These are phyloP conservation scores for Phytophthora colocasiae DNA, from an alignment of 352 stramenopile genomes.

Conservation along the genomic window DNA sequence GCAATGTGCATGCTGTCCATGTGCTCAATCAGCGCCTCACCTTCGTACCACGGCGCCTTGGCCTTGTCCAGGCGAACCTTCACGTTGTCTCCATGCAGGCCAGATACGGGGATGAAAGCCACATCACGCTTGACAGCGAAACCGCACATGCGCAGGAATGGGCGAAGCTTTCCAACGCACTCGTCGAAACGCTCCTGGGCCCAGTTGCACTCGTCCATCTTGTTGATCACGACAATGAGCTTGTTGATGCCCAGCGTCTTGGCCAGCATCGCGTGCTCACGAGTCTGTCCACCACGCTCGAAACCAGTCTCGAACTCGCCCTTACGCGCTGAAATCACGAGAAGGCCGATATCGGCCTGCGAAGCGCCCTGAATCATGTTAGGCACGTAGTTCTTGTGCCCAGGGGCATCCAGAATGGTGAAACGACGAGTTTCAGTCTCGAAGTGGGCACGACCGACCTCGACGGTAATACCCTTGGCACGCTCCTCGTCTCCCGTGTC, in stretches of 20 bases:
- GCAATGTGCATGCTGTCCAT: slow-evolving; percentile 94
- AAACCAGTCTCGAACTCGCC: slow-evolving; percentile 99
- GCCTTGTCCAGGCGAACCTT: slow-evolving; percentile 87
- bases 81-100: slow-evolving; percentile 96
- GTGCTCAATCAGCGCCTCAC: slow-evolving; percentile 93
- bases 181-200: slow-evolving; percentile 90
- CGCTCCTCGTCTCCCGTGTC: slow-evolving; percentile 99
- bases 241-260: slow-evolving; percentile 99
- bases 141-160: slow-evolving; percentile 94
- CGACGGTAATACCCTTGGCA: slow-evolving; percentile 92
- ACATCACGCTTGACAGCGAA: slow-evolving; percentile 99
- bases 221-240: slow-evolving; percentile 99
- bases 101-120: slow-evolving; percentile 98
- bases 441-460: slow-evolving; percentile 96
- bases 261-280: slow-evolving; percentile 98
- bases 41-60: slow-evolving; percentile 94
- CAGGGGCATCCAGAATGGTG: slow-evolving; percentile 99
- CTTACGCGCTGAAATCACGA: slow-evolving; percentile 96
- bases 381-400: slow-evolving; percentile 99
- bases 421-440: slow-evolving; percentile 95
- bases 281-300: slow-evolving; percentile 97
- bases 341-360: slow-evolving; percentile 97
- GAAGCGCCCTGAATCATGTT: slow-evolving; percentile 98
- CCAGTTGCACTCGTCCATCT: slow-evolving; percentile 99
- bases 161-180: slow-evolving; percentile 95